Evolutionary conservation across 1,284 basidiomycete genomes (phyloP), one percentile per base, ranked within the genome.

Genomic region (Bondarzewia mesenterica): DNA sequence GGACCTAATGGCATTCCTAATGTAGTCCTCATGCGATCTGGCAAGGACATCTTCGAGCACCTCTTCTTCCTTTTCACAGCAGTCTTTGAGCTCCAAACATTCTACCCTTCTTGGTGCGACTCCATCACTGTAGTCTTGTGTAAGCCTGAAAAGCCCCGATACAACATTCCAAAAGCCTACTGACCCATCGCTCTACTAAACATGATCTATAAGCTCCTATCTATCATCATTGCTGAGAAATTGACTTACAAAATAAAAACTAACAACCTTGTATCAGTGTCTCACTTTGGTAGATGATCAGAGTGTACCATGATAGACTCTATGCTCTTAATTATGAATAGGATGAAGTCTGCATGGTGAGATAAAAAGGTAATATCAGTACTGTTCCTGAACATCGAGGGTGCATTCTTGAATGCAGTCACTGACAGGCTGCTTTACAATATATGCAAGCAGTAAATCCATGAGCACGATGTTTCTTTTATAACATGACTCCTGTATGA

Each of bases 361-460:
- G n/a, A 10, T 15, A 50, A 54, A 0, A 54, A 68, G 21, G 68
- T 65, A 1, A 67, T 58, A 0, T 58, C 60, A 0, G 55, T 58
- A 0, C 49, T 74, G 0, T 68, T 69, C 51, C 59, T 72, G 2
- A 68, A 73, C 51, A 60, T 73, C 20, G 60, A 70, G 54, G 65
- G 62, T 0, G 69, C 69, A 0, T 74, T 72, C 55, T 69, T 65
- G 0, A 70, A 59, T 18, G 58, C 57, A 0, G 54, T 57, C 1
- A 52, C 57, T 0, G 55, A 60, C 1, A 35, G 56, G 0, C 63
- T 73, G 2, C 16, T 61, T 5, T 62, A 68, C 50, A 57, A 72
- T 37, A 55, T 72, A 57, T 42, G 67, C 2, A 36, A 38, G 2
- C 29, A 35, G 1, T 25, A 29, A 0, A 47, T 68, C 0, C 67